Conservation (phyloP, 2,329 filamentous ascomycete species). For the Curvularia spicifera region DNA sequence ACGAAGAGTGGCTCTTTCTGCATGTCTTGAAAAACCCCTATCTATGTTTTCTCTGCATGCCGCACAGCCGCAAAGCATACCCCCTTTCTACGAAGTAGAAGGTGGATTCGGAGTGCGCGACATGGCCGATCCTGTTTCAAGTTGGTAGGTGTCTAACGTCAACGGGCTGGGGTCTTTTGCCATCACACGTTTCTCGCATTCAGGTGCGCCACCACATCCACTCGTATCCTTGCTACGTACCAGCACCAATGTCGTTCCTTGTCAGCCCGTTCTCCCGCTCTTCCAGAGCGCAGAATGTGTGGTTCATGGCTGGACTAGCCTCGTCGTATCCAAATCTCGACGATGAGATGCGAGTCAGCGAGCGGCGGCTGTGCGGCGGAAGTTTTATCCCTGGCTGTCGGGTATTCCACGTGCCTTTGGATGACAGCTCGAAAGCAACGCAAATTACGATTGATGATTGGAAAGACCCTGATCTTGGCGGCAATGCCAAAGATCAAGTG, state of each 20-base stretch:
- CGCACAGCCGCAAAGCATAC: not conserved
- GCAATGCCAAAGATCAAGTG: conserved; percentile 61
- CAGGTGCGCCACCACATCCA: conserved; percentile 2
- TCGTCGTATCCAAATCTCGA: conserved; percentile 31
- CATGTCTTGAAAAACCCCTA: not conserved
- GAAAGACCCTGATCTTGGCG: conserved; percentile 30
- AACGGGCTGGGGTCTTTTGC: not conserved
- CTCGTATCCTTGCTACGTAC: not conserved
- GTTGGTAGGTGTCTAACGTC: not conserved
- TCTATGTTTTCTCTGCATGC: not conserved
- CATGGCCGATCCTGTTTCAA: not conserved
- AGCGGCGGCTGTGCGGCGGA: conserved; percentile 26
- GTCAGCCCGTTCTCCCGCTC: conserved; percentile 31
- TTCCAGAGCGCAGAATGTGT: conserved; percentile 29
- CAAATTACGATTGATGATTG: conserved; percentile 36
- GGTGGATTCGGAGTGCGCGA: not conserved
- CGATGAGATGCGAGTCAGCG: conserved; percentile 20
- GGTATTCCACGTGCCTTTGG: conserved; percentile 33
- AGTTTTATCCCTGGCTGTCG: conserved; percentile 28
- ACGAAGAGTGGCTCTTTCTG: not conserved
- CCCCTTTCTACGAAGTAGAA: not conserved
- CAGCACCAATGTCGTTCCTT: conserved; percentile 25
- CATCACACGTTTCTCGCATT: not conserved
- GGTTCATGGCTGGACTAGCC: conserved; percentile 33
- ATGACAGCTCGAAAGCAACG: conserved; percentile 27